phyloP scores from a whole-genome alignment of 2,329 filamentous ascomycete genomes.

The Cadophora malorum region DNA sequence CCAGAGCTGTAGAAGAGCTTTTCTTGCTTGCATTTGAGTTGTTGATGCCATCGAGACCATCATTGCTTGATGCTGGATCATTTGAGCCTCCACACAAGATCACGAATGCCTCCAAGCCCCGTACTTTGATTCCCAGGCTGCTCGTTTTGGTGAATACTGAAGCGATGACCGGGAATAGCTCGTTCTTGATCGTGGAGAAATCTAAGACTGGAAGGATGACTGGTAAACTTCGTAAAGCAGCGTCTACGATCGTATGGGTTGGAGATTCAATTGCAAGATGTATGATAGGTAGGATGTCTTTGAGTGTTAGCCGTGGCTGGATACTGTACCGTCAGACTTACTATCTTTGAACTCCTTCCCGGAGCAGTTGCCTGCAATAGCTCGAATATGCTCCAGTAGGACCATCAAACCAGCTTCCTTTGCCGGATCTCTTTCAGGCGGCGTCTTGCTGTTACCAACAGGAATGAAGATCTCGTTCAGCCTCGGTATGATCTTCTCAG shows the following conservation, averaged over 20 bases:
- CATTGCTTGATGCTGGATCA: conserved; percentile 58
- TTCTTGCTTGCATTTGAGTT: conserved; percentile 58
- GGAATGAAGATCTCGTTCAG: conserved; percentile 83
- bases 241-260: conserved; percentile 88
- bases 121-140: conserved; percentile 92
- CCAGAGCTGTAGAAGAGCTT: conserved; percentile 78
- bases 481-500: conserved; percentile 83
- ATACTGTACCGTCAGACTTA: conserved; percentile 50
- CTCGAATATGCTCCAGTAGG: conserved; percentile 80
- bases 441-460: conserved; percentile 56
- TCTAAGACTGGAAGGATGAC: conserved; percentile 87
- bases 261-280: conserved; percentile 84
- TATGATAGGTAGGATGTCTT: conserved; percentile 88
- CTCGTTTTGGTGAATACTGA: conserved; percentile 90
- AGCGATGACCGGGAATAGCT: conserved; percentile 92
- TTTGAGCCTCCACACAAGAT: conserved; percentile 82
- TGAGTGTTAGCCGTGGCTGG: conserved; percentile 37
- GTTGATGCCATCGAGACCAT: conserved; percentile 77
- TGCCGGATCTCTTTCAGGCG: conserved; percentile 77
- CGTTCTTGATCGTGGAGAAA: conserved; percentile 96
- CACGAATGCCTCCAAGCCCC: conserved; percentile 87
- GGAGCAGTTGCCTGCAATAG: conserved; percentile 80
- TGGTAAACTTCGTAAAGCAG: conserved; percentile 78
- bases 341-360: conserved; percentile 96
- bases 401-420: conserved; percentile 93